These are phyloP conservation scores for Leishmania tropica DNA, from an alignment of 208 protist species.

Conservation along the genomic window DNA sequence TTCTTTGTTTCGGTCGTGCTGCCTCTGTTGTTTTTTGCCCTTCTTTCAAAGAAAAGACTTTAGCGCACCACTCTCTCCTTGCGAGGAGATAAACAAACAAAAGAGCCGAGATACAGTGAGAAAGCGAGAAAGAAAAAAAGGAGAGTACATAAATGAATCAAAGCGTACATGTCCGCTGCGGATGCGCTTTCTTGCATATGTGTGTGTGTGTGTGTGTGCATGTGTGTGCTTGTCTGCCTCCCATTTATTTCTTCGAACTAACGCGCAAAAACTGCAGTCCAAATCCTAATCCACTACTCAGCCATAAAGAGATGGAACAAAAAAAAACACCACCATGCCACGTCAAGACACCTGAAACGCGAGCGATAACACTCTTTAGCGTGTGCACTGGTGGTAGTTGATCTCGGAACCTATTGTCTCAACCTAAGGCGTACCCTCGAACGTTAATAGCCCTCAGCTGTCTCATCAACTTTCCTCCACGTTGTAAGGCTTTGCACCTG, in stretches of 20 bases:
- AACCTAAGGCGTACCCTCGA: background rate
- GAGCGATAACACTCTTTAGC: background rate
- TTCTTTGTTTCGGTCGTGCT: background rate
- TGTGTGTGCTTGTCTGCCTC: background rate
- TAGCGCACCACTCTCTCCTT: background rate
- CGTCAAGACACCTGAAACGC: background rate
- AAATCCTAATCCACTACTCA: conserved; percentile 5
- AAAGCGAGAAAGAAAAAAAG: conserved; percentile 3
- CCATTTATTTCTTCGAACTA: background rate
- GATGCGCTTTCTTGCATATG: background rate
- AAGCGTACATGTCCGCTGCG: conserved; percentile 1
- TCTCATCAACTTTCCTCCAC: background rate
- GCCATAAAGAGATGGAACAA: conserved; percentile 13
- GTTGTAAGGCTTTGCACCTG: background rate
- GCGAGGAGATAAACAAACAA: background rate
- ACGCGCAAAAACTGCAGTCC: background rate
- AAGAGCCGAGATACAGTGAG: conserved; percentile 2
- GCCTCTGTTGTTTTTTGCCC: background rate
- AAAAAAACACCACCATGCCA: conserved; percentile 6
- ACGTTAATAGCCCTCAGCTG: background rate
- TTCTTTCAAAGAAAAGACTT: background rate
- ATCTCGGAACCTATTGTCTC: background rate
- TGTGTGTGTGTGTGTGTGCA: background rate
- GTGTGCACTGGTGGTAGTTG: background rate
- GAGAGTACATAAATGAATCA: conserved; percentile 4